Conservation (phyloP, 495 filamentous ascomycete species). For the Bathelium albidoporum region DNA sequence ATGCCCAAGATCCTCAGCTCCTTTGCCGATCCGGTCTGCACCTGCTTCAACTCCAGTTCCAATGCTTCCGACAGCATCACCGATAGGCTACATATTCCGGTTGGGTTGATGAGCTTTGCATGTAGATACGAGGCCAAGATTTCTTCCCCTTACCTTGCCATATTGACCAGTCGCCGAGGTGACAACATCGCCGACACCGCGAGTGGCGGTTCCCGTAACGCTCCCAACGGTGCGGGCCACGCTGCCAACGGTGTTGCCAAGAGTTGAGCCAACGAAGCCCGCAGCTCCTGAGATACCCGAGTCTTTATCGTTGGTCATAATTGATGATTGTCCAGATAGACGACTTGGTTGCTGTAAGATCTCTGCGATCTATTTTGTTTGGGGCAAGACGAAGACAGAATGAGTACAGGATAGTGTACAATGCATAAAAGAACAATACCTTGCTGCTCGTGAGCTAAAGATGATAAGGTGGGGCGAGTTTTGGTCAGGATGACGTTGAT, state of each 20-base stretch:
- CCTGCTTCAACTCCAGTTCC: constrained; percentile 2
- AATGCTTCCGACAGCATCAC: not conserved
- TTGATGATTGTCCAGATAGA: not conserved
- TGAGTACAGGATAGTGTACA: not conserved
- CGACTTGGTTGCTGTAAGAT: not conserved
- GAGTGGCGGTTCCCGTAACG: not conserved
- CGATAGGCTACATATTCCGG: not conserved
- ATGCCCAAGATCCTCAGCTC: not conserved
- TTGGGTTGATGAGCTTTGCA: not conserved
- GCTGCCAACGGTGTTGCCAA: not conserved
- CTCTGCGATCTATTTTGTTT: not conserved
- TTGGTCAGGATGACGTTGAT: too few relatives aligned
- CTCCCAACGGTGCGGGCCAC: not conserved
- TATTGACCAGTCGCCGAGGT: not conserved
- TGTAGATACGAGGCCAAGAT: not conserved
- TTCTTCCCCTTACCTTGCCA: not conserved
- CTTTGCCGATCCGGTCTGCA: not conserved
- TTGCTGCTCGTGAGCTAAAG: too few relatives aligned
- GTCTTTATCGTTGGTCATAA: not conserved
- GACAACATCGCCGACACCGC: not conserved
- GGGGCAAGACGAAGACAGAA: not conserved
- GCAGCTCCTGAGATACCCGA: not conserved
- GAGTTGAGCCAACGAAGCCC: not conserved
- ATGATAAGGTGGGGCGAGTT: too few relatives aligned
- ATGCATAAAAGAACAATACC: too few relatives aligned